Base-by-base conservation (phyloP, 345 rosid species). In the Sapria himalayana region DNA sequence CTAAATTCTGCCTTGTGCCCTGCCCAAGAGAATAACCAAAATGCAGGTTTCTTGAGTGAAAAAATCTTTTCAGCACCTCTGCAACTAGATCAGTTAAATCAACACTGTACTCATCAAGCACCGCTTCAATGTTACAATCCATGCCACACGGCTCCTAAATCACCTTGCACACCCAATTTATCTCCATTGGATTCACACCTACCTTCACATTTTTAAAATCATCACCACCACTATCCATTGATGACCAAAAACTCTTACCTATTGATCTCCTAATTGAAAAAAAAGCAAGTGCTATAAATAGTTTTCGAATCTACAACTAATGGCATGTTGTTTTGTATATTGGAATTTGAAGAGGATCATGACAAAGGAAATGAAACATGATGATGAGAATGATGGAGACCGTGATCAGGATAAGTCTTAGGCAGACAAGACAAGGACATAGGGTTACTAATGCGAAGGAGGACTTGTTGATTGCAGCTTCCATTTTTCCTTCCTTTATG, bases 61-160 rank as follows among this genome's bases (percentile, higher is more conserved):
- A 53, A 25, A 76, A 79, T 24, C 86, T 58, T 16, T 73, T 51
- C 59, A 89, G 46, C 24, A 79, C 84, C 3, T 62, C 69, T 7
- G 79, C 27, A 8, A 76, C 71, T 19, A 89, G 52, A 63, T 71
- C 70, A 0, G 84, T 64, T 29, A 79, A 45, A 36, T 47, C 37
- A 5, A 82, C 41, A 2, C 71, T 57, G 57, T 70, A 70, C 58
- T 71, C 86, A 51, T 79, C 84, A 23, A 89, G 69, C 50, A 82
- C 93, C 1, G 93, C 76, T 61, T 89, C 94, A 92, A 82, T 72
- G 57, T 89, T 89, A 19, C 80, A 62, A 58, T 89, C 95, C 43
- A 76, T 56, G 0, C 66, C 65, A 29, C 82, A 76, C 64, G 82
- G 66, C 61, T 79, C 93, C 17, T 79, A 76, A 23, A 89, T 82